Evolutionary conservation across 139 green algal species (phyloP), one percentile per base, ranked within the genome.

Genomic region (Coccomyxa sp.): DNA sequence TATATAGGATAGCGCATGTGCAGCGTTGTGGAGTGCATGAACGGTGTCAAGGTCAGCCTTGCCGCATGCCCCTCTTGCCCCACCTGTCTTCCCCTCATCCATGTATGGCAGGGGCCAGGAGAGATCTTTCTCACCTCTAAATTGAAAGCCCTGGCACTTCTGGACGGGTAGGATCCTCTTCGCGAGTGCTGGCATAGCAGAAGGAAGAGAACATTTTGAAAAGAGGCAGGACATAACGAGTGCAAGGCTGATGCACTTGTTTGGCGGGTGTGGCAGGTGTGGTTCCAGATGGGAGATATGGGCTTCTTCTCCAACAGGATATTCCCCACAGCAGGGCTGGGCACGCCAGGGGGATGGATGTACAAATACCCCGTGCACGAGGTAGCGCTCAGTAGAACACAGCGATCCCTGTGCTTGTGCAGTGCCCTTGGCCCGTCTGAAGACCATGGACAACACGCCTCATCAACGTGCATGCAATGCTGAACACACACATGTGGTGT

Each of bases 311-410:
- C 51, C 13, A 74, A 59, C 45, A 58, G 79, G 23, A 30, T 74
- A 0, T 82, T 82, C 60, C 79, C 79, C 0, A 63, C 60, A 13
- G 79, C 32, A 60, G 60, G 79, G 17, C 21, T 77, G 28, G 79
- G 79, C 63, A 77, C 28, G 14, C 16, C 27, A 10, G 28, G 31
- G 9, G 79, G 79, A 28, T 82, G 79, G 79, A n/a, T 77, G 15
- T 82, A 82, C 30, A 59, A 17, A 11, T 82, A 82, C 60, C 79
- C 79, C 28, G 67, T 82, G 58, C 79, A 82, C 23, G 79, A 82
- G 60, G 79, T 82, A 51, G 3, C 7, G 38, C 38, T 51, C 38
- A 51, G 38, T 51, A 51, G 7, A 51, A 51, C 23, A 75, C 31
- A 67, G 78, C 15, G 25, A 45, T 58, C 58, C 15, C 31, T 66